Evolutionary conservation across 805 yeast species (phyloP), one percentile per base, ranked within the genome.

Genomic region (Isabelozyma gotoi): DNA sequence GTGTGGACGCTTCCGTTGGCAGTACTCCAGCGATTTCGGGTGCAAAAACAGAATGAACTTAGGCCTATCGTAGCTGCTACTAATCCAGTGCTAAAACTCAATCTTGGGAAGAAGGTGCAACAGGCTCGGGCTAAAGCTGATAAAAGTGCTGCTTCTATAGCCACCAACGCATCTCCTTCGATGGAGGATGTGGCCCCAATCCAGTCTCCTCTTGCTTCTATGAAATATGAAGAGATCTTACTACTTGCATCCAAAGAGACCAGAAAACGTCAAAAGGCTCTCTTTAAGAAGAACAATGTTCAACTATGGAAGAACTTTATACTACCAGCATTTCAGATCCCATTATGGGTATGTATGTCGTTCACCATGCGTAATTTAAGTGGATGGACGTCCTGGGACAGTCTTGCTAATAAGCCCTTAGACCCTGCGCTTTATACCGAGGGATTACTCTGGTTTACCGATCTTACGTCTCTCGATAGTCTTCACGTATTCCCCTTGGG

Each of bases 331-430:
- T 78, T 88, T 14, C 98, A 91, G 59, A 74, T 92, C 16, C 98
- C 98, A 0, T 60, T 91, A 5, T 91, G 97, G 96, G 74, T 90
- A 2, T 72, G 84, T 2, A 72, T 91, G 74, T 84, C 94, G 10
- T 71, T 84, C 51, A 82, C 90, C 1, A 77, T 90, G 51, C 74
- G 97, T 49, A 77, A 82, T 37, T 65, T 90, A 47, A 83, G 91
- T 34, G 96, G 96, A 1, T 79, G 84, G 84, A 58, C 72, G 2
- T 51, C 71, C 1, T 68, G 75, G 74, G 74, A 70, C 44, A 62
- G 62, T 38, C 29, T 50, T 48, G 65, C 74, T 16, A 65, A 68
- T 36, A 68, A 64, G 35, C 76, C 83, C 0, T 48, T 82, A 32
- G 86, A 81, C 49, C 67, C 76, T 16, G 47, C 76, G 0, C 60